Percentiles rank a stretch among this genome's conserved stretches.
These are phyloP conservation scores for Volvariella volvacea DNA, from an alignment of 1,284 basidiomycete genomes.

Conservation along the genomic window DNA sequence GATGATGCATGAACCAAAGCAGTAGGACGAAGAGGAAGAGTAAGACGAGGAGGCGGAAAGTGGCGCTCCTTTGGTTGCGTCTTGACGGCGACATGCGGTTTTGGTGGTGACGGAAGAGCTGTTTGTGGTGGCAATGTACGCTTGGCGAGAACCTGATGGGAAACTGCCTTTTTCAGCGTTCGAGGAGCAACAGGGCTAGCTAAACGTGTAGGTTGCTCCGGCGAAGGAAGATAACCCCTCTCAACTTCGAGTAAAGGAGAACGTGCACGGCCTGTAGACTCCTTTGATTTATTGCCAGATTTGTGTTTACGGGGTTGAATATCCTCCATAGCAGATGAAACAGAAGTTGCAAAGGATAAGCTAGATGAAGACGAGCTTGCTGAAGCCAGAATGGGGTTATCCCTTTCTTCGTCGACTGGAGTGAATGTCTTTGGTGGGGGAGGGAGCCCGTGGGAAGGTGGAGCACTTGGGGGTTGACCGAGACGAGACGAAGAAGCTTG, in stretches of 20 bases:
- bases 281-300: conserved; percentile 9
- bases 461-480: conserved; percentile 36
- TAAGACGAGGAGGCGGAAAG: conserved; percentile 33
- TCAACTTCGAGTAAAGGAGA: conserved; percentile 10
- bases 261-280: conserved; percentile 11
- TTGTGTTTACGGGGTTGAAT: conserved; percentile 8
- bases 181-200: conserved; percentile 19
- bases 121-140: conserved; percentile 7
- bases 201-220: too few relatives aligned
- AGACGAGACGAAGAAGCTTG: conserved; percentile 33
- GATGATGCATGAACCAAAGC: conserved; percentile 11
- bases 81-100: background rate
- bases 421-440: conserved; percentile 23
- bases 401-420: background rate
- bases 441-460: conserved; percentile 37
- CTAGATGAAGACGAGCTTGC: conserved; percentile 30
- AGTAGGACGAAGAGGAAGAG: conserved; percentile 25
- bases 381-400: conserved; percentile 12
- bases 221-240: too few relatives aligned
- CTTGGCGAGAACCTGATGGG: conserved; percentile 46
- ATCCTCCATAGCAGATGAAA: conserved; percentile 23
- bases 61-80: conserved; percentile 34
- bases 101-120: background rate
- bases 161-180: conserved; percentile 48
- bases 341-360: conserved; percentile 36